A percentile compares a stretch with the other conserved stretches of the same genome.
These are phyloP conservation scores for Penicillium capsulatum DNA, from an alignment of 2,329 filamentous ascomycete genomes.

Conservation along the genomic window DNA sequence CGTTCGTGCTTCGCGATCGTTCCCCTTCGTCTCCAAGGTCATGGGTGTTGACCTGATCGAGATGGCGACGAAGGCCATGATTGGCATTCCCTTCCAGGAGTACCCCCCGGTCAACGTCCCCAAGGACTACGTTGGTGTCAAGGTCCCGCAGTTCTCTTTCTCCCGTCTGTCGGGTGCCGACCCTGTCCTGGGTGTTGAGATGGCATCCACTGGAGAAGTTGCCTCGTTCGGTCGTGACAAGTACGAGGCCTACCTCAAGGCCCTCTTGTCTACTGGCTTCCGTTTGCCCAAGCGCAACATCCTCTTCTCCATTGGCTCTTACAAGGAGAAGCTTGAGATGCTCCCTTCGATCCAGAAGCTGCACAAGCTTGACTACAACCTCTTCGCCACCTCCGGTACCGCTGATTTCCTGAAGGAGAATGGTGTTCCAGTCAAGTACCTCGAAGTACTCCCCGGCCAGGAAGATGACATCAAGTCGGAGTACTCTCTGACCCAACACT, in stretches of 20 bases:
- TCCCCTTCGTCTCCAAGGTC: constrained; percentile 97
- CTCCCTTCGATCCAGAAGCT: constrained; percentile 86
- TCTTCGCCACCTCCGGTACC: constrained; percentile 94
- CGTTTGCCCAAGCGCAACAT: constrained; percentile 94
- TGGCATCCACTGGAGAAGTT: constrained; percentile 98
- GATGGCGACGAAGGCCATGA: constrained; percentile 97
- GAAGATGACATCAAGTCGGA: constrained; percentile 87
- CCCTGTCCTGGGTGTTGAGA: constrained; percentile 94
- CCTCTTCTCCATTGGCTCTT: constrained; percentile 89
- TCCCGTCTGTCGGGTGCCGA: constrained; percentile 93
- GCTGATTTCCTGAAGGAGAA: constrained; percentile 95
- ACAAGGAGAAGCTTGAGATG: constrained; percentile 98
- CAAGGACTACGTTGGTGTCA: constrained; percentile 85
- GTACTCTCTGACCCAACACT: constrained; percentile 92
- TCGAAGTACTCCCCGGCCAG: constrained; percentile 76
- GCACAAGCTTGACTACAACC: constrained; percentile 85
- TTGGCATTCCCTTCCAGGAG: constrained; percentile 72
- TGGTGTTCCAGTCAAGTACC: constrained; percentile 83
- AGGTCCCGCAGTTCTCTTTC: constrained; percentile 99
- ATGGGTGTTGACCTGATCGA: constrained; percentile 98
- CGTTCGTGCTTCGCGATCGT: constrained; percentile 89
- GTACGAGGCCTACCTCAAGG: constrained; percentile 97
- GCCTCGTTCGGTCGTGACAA: constrained; percentile 94
- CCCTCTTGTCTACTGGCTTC: constrained; percentile 91
- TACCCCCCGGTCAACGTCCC: constrained; percentile 76